Evolutionary conservation across 1,139 yeast genomes (phyloP).

Genomic region (Saccharomyces hybrid): DNA sequence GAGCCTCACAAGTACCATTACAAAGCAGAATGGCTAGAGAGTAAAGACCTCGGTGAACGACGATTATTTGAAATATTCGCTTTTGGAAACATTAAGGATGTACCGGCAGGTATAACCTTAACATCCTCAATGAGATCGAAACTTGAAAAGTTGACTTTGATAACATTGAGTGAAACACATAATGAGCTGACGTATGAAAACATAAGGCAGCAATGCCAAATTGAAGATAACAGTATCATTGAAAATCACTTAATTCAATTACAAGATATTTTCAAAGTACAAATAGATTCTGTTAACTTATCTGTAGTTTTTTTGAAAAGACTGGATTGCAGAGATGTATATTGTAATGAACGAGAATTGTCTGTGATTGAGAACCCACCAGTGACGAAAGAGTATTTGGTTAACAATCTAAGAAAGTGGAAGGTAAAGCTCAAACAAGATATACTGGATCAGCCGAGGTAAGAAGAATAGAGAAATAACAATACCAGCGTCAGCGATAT

Average conservation of each 20-base stretch:
- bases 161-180: slow-evolving; percentile 14
- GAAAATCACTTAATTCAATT: slow-evolving; percentile 20
- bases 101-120: slow-evolving; percentile 1
- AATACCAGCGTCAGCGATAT: no score
- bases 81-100: slow-evolving; percentile 24
- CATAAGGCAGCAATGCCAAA: slow-evolving; percentile 10
- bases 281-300: slow-evolving; percentile 20
- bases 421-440: background rate
- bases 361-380: slow-evolving; percentile 5
- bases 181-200: slow-evolving; percentile 14
- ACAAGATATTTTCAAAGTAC: slow-evolving; percentile 14
- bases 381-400: slow-evolving; percentile 7
- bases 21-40: slow-evolving; percentile 22
- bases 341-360: slow-evolving; percentile 19
- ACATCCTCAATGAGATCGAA: slow-evolving; percentile 8
- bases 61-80: slow-evolving; percentile 21
- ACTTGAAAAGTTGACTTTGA: slow-evolving; percentile 18
- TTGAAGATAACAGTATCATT: slow-evolving; percentile 9
- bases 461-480: no score
- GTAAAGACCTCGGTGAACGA: slow-evolving; percentile 6
- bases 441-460: background rate
- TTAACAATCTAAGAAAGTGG: slow-evolving; percentile 13
- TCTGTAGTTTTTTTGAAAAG: slow-evolving; percentile 10
- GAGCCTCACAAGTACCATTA: slow-evolving; percentile 18
- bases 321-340: slow-evolving; percentile 26